Base-by-base conservation (phyloP, 2,329 filamentous ascomycete species). In the Fonsecaea monophora region DNA sequence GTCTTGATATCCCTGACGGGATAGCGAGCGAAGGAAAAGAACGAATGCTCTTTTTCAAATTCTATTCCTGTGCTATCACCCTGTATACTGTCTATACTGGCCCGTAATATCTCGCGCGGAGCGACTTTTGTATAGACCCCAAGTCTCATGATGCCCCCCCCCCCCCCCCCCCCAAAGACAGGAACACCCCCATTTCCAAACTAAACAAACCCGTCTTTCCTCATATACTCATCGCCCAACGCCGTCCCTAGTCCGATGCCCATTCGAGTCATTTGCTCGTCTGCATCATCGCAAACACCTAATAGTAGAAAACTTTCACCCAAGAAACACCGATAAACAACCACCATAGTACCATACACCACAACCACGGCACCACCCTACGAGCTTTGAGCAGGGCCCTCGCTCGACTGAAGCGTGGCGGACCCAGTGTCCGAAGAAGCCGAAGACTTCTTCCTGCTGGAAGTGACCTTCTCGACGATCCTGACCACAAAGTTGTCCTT, bases 401-500 rank as follows among this genome's bases (percentile, higher is more conserved):
- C 42, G 38, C 42, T 32, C 30, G 37, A 50, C 21, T 38, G 37
- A 4, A 32, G 13, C 38, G 54, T 13, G 25, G 34, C 15, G 13
- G 34, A 21, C 2, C 60, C 48, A 1, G 60, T 48, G 10, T 56
- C 25, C 25, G 25, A 25, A 25, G 25, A 25, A 25, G 25, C 54
- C 38, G 53, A 53, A 32, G 61, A 64, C 54, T 53, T 35, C 18
- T 50, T 56, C 34, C 54, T 59, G 40, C 40, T 50, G 45, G 12
- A 60, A 6, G 40, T 34, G 32, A 53, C 38, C 21, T 34, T 55
- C 15, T 54, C 38, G 50, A 45, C 38, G 15, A 54, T 38, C 21
- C 40, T 30, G 30, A 34, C 60, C 18, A n/a, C 15, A 38, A 62
- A 56, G 13, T 30, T 18, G 37, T 62, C 60, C 60, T 55, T 62